These are phyloP conservation scores for Talaromyces marneffei DNA, from an alignment of 2,329 filamentous ascomycete genomes.

Conservation along the genomic window DNA sequence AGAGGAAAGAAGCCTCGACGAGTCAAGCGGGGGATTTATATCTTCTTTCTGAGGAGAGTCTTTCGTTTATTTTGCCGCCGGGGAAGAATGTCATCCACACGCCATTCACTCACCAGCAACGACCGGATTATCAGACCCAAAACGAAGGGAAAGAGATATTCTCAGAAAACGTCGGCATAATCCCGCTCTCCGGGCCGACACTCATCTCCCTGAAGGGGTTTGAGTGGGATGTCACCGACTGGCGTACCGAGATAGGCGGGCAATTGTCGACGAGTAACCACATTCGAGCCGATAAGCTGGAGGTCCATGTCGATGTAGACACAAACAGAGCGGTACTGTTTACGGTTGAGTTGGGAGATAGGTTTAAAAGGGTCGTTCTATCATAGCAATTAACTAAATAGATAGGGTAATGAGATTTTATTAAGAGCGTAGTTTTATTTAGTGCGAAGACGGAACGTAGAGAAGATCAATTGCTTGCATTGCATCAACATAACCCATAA, in stretches of 20 bases:
- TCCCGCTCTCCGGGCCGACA: slow-evolving; percentile 74
- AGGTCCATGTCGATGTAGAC: slow-evolving; percentile 51
- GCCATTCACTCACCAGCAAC: slow-evolving; percentile 35
- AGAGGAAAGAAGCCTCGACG: slow-evolving; percentile 30
- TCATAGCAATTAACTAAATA: not conserved
- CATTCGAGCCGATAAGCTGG: slow-evolving; percentile 55
- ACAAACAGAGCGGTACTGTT: slow-evolving; percentile 58
- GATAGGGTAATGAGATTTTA: too few species aligned
- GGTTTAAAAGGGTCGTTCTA: slow-evolving; percentile 26
- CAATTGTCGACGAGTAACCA: slow-evolving; percentile 77
- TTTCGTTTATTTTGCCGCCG: slow-evolving; percentile 72
- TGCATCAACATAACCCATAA: not conserved
- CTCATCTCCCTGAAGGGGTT: slow-evolving; percentile 73
- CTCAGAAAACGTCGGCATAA: slow-evolving; percentile 74
- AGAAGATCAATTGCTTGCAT: not conserved
- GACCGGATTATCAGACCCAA: slow-evolving; percentile 12
- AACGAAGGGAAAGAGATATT: slow-evolving; percentile 41
- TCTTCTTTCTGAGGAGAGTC: slow-evolving; percentile 71
- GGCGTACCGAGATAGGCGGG: slow-evolving; percentile 70
- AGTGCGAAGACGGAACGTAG: slow-evolving; percentile 6
- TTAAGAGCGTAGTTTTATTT: not conserved
- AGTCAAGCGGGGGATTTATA: slow-evolving; percentile 48
- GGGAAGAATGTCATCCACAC: slow-evolving; percentile 65
- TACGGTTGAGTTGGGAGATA: slow-evolving; percentile 59
- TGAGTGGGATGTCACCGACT: slow-evolving; percentile 83